A percentile compares a stretch with the other conserved stretches of the same genome.
Conservation (phyloP, 169 alveolate species). For the Eimeria brunetti region DNA sequence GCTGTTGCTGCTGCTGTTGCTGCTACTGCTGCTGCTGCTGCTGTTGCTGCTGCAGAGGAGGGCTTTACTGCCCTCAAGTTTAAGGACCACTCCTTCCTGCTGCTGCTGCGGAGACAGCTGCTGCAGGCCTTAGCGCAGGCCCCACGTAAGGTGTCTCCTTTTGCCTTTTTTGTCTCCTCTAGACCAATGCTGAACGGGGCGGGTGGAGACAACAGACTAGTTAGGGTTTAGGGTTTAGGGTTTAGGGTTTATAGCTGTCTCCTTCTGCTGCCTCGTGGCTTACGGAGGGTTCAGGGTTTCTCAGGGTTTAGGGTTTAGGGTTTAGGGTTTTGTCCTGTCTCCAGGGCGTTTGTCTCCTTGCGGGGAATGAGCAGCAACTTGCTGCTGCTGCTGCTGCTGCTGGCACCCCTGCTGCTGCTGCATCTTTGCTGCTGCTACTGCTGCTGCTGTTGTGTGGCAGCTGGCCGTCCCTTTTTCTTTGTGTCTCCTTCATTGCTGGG, state of each 20-base stretch:
- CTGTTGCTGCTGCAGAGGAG: slow-evolving; percentile 32
- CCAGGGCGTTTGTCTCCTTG: background rate
- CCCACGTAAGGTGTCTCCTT: slow-evolving; percentile 9
- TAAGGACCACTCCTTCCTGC: slow-evolving; percentile 52
- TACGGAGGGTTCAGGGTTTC: background rate
- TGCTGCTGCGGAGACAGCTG: slow-evolving; percentile 64
- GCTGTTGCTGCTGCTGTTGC: slow-evolving; percentile 25
- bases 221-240: background rate
- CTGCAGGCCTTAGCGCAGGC: slow-evolving; percentile 53
- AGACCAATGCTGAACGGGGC: too few relatives aligned
- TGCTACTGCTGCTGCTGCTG: background rate
- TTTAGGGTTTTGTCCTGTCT: background rate
- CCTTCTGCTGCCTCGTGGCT: background rate
- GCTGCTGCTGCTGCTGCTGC: background rate
- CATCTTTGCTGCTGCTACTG: slow-evolving; percentile 10
- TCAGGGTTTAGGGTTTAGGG: background rate
- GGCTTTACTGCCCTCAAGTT: slow-evolving; percentile 59
- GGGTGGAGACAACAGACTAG: too few relatives aligned
- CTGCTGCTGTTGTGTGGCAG: background rate
- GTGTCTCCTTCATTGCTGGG: slow-evolving; percentile 40
- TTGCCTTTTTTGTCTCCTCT: background rate
- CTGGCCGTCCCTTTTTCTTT: background rate
- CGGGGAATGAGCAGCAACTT: background rate
- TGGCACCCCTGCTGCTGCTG: slow-evolving; percentile 24
- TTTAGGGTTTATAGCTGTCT: background rate